phyloP scores from a whole-genome alignment of 768 basidiomycete genomes.

The Russula foetens region DNA sequence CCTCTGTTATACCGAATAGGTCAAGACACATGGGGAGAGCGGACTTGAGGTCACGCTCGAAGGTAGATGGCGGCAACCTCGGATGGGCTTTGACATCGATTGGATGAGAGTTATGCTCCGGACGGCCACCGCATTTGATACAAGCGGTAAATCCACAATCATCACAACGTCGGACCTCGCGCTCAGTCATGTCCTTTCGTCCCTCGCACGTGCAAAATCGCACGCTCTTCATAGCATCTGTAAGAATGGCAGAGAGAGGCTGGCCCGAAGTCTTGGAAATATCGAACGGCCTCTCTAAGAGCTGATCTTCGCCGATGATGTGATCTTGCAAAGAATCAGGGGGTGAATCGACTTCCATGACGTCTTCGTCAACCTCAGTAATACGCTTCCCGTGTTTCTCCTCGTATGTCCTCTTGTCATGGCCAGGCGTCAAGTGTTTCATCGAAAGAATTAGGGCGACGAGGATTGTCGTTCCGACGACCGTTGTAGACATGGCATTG shows the following conservation, averaged over 20 bases:
- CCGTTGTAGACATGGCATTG: slow-evolving; percentile 97
- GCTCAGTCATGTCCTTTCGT: slow-evolving; percentile 63
- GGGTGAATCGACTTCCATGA: slow-evolving; percentile 44
- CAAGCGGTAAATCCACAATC: slow-evolving; percentile 80
- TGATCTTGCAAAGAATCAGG: slow-evolving; percentile 35
- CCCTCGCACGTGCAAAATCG: slow-evolving; percentile 92
- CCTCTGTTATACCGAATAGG: slow-evolving; percentile 41
- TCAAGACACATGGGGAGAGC: slow-evolving; percentile 81
- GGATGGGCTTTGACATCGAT: slow-evolving; percentile 45
- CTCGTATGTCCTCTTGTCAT: slow-evolving; percentile 62
- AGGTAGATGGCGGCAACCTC: slow-evolving; percentile 64
- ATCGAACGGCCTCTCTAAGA: slow-evolving; percentile 58
- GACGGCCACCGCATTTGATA: slow-evolving; percentile 81
- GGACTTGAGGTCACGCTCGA: slow-evolving; percentile 70
- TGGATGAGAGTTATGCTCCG: slow-evolving; percentile 67
- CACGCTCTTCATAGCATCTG: slow-evolving; percentile 56
- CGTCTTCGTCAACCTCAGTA: slow-evolving; percentile 29
- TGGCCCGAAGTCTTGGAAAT: slow-evolving; percentile 43
- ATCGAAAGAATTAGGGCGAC: slow-evolving; percentile 66
- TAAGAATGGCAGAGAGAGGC: slow-evolving; percentile 49
- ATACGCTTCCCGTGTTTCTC: slow-evolving; percentile 38
- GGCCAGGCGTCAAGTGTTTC: slow-evolving; percentile 57
- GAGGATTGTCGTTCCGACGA: slow-evolving; percentile 85
- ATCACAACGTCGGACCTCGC: slow-evolving; percentile 55
- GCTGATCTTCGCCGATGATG: slow-evolving; percentile 67